Conservation (phyloP, 208 protist genomes). For the Trypanosoma brucei region DNA sequence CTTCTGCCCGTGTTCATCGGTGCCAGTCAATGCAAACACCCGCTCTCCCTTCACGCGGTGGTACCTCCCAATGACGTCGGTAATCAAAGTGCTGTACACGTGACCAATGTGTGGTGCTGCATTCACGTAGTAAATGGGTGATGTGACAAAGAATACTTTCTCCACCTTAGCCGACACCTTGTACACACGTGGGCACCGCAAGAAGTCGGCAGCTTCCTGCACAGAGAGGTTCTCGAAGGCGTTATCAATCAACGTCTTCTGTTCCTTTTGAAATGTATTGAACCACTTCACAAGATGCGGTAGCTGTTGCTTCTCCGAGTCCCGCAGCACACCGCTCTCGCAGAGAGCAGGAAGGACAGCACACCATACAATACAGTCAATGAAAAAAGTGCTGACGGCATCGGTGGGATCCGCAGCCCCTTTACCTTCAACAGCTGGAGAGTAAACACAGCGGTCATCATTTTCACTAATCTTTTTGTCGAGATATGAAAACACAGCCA, state of each 20-base stretch:
- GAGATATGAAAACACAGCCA: constrained; percentile 48
- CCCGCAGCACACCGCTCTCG: constrained; percentile 63
- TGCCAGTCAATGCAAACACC: constrained; percentile 95
- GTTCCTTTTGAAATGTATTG: constrained; percentile 35
- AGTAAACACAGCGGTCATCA: constrained; percentile 21
- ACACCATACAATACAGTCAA: constrained; percentile 66
- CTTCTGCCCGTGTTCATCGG: constrained; percentile 99
- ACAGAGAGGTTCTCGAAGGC: constrained; percentile 67
- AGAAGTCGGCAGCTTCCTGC: constrained; percentile 78
- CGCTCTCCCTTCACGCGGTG: constrained; percentile 80
- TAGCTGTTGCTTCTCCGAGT: constrained; percentile 33
- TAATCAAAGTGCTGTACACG: constrained; percentile 88
- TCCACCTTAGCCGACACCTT: constrained; percentile 50
- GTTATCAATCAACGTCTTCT: constrained; percentile 54
- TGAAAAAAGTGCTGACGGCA: constrained; percentile 42
- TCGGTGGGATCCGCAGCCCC: not conserved
- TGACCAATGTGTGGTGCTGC: constrained; percentile 90
- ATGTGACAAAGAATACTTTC: constrained; percentile 86
- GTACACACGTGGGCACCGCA: constrained; percentile 69
- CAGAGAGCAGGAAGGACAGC: constrained; percentile 78
- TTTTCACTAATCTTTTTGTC: constrained; percentile 46
- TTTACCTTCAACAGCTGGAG: constrained; percentile 9
- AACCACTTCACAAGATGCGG: constrained; percentile 76
- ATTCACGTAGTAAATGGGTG: constrained; percentile 93
- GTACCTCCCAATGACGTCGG: constrained; percentile 86